Conservation (phyloP, 73 alveolate genomes). For the Effrenium voratum region DNA sequence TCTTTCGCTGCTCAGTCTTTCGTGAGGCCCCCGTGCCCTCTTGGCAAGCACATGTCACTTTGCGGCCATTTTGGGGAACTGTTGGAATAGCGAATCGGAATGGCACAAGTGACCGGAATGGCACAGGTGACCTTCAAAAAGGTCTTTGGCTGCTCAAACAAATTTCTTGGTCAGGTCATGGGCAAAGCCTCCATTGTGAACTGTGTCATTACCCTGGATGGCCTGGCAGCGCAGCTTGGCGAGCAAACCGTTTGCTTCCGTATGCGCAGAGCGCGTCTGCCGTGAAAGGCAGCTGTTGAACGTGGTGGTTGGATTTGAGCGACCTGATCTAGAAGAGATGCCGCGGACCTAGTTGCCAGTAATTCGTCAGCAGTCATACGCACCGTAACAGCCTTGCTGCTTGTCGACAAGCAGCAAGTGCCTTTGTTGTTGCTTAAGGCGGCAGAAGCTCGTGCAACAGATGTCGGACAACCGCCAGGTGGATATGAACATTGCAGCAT, state of each 20-base stretch:
- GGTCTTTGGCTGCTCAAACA: no score
- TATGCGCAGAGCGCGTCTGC: not conserved
- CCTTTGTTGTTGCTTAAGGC: not conserved
- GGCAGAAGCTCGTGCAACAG: slow-evolving; percentile 98
- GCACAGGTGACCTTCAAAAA: no score
- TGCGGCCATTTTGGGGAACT: no score
- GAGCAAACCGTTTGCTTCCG: not conserved
- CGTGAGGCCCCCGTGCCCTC: no score
- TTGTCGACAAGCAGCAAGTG: not conserved
- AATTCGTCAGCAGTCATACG: not conserved
- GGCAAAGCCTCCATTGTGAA: slow-evolving; percentile 99
- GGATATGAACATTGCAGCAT: no score
- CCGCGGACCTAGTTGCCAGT: not conserved
- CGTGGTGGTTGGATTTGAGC: slow-evolving; percentile 99
- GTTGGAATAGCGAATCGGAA: no score
- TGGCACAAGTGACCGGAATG: no score
- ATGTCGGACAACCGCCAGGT: slow-evolving; percentile 98
- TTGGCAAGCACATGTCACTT: no score
- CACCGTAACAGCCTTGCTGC: not conserved
- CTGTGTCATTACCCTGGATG: slow-evolving; percentile 99
- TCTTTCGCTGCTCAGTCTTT: no score
- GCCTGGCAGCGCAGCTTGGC: slow-evolving; percentile 71
- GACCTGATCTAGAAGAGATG: slow-evolving; percentile 99
- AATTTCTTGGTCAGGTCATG: slow-evolving; percentile 93
- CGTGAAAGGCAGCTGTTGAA: slow-evolving; percentile 97